These are phyloP conservation scores for Hanseniaspora pseudoguilliermondii DNA, from an alignment of 805 yeast genomes.

Conservation along the genomic window DNA sequence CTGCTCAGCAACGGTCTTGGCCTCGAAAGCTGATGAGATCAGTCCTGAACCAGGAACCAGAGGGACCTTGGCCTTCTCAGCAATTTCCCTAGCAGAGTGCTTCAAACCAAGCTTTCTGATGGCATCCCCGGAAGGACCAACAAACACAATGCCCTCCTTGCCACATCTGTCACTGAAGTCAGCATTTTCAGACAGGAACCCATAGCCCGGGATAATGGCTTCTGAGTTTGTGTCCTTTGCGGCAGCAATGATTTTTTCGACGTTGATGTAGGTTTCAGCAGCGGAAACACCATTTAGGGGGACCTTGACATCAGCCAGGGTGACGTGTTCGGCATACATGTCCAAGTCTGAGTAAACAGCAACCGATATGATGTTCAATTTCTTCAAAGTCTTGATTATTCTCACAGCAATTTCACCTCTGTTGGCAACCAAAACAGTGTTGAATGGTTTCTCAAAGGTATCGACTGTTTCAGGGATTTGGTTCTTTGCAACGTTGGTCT, in stretches of 20 bases:
- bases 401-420: conserved; percentile 97
- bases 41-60: conserved; percentile 94
- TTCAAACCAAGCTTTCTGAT: conserved; percentile 83
- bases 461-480: conserved; percentile 4
- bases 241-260: conserved; percentile 74
- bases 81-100: conserved; percentile 94
- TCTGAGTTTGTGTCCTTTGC: conserved; percentile 75
- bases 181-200: conserved; percentile 91
- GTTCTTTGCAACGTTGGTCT: conserved; percentile 14
- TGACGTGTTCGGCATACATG: conserved; percentile 75
- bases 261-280: conserved; percentile 77
- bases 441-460: conserved; percentile 45
- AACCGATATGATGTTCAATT: conserved; percentile 61
- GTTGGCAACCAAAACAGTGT: conserved; percentile 83
- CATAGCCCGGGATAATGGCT: conserved; percentile 97
- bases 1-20: conserved; percentile 56
- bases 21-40: conserved; percentile 59
- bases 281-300: conserved; percentile 73
- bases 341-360: conserved; percentile 90
- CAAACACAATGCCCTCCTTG: conserved; percentile 73
- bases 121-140: conserved; percentile 94
- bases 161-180: conserved; percentile 85
- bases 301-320: conserved; percentile 67
- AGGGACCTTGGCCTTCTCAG: conserved; percentile 84
- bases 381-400: conserved; percentile 76